phyloP scores from a whole-genome alignment of 192 early-diverging fungal species.

The Spinellus fusiger region DNA sequence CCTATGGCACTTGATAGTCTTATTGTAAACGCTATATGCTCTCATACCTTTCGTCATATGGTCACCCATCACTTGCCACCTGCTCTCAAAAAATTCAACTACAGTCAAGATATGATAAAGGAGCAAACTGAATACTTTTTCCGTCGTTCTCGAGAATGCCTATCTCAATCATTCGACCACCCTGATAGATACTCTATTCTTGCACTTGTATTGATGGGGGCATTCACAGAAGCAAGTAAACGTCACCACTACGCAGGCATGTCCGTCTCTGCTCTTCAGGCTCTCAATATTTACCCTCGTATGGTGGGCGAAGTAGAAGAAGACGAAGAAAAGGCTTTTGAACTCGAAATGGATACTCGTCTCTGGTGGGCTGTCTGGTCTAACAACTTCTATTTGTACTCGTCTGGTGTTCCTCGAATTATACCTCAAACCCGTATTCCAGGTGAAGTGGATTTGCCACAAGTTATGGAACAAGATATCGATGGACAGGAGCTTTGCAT shows the following conservation, averaged over 20 bases:
- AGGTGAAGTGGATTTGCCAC: constrained; percentile 19
- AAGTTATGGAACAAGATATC: constrained; percentile 32
- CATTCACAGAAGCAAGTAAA: neutral
- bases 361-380: constrained; percentile 37
- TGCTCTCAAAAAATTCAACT: constrained; percentile 11
- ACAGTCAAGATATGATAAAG: constrained; percentile 18
- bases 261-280: constrained; percentile 20
- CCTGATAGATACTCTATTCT: constrained; percentile 28
- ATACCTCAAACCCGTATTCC: neutral
- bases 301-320: constrained; percentile 21
- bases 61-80: constrained; percentile 23
- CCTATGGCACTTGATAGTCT: constrained; percentile 22
- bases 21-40: constrained; percentile 30
- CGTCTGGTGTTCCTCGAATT: constrained; percentile 20
- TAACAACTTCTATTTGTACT: constrained; percentile 22
- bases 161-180: constrained; percentile 25
- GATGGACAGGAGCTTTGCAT: constrained; percentile 26
- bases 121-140: constrained; percentile 31
- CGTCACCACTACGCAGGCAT: constrained; percentile 27
- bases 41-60: constrained; percentile 17
- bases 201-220: constrained; percentile 20
- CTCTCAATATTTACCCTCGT: constrained; percentile 28
- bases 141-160: constrained; percentile 24
- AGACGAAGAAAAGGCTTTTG: constrained; percentile 16
- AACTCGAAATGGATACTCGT: constrained; percentile 31